Percentiles rank a stretch among this genome's conserved stretches.
phyloP scores from a whole-genome alignment of 1,139 yeast genomes.

The Yamadazyma sp. region DNA sequence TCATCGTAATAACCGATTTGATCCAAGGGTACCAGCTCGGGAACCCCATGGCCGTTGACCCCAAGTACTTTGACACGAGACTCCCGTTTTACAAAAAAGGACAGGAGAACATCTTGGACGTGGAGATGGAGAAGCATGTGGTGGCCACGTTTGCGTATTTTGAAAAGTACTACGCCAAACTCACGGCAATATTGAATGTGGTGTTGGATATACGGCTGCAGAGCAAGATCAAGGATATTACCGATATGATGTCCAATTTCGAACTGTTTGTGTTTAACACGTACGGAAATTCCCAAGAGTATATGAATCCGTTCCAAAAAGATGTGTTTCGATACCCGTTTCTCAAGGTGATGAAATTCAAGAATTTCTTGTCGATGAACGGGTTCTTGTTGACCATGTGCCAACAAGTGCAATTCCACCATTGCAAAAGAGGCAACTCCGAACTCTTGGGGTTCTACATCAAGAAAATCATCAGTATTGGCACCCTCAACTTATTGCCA shows the following conservation, averaged over 20 bases:
- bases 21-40: constrained; percentile 26
- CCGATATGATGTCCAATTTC: constrained; percentile 24
- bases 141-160: constrained; percentile 23
- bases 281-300: constrained; percentile 24
- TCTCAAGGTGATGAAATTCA: constrained; percentile 32
- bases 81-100: constrained; percentile 19
- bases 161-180: constrained; percentile 21
- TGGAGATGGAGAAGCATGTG: constrained; percentile 26
- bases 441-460: constrained; percentile 30
- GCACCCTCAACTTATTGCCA: constrained; percentile 30
- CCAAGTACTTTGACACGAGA: constrained; percentile 22
- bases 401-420: constrained; percentile 31
- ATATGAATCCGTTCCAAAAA: constrained; percentile 25
- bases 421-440: constrained; percentile 22
- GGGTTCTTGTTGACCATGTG: constrained; percentile 25
- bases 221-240: constrained; percentile 22
- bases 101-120: constrained; percentile 28
- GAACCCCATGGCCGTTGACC: constrained; percentile 21
- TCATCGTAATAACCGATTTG: constrained; percentile 22
- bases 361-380: constrained; percentile 31
- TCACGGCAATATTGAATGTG: constrained; percentile 23
- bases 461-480: constrained; percentile 25
- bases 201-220: constrained; percentile 23
- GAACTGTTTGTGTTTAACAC: constrained; percentile 25
- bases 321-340: constrained; percentile 27